Percentiles rank a stretch among this genome's conserved stretches.
phyloP scores from a whole-genome alignment of 2,329 filamentous ascomycete genomes.

The Fusarium incarnatum region DNA sequence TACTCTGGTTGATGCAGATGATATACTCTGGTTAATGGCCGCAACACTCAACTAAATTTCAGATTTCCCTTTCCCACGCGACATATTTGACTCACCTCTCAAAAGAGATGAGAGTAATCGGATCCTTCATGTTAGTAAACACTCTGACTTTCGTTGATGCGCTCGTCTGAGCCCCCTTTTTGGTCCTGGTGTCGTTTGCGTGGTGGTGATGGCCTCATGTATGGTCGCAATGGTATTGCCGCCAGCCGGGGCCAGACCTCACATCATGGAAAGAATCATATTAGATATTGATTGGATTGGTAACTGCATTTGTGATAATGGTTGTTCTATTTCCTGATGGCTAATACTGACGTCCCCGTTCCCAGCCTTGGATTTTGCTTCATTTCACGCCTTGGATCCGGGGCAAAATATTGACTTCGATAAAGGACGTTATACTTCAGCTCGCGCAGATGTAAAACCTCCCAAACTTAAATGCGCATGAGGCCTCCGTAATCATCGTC shows the following conservation, averaged over 20 bases:
- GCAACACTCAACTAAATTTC: background rate
- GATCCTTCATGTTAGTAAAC: fast-evolving
- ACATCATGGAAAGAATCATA: fast-evolving
- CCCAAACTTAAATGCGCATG: background rate
- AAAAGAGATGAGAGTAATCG: background rate
- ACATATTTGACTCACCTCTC: background rate
- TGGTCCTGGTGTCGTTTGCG: fast-evolving
- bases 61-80: fast-evolving
- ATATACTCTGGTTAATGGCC: background rate
- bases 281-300: fast-evolving
- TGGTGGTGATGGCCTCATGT: background rate
- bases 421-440: background rate
- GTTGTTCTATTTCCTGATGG: background rate
- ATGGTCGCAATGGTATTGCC: background rate
- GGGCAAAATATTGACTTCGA: background rate
- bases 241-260: background rate
- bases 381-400: background rate
- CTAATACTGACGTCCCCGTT: background rate
- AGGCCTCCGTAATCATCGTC: background rate
- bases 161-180: background rate
- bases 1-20: background rate
- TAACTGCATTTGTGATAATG: fast-evolving
- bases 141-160: background rate
- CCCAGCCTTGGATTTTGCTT: background rate
- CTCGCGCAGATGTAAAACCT: background rate